Evolutionary conservation across 805 yeast genomes (phyloP).

Genomic region (Ogataea thermomethanolica): DNA sequence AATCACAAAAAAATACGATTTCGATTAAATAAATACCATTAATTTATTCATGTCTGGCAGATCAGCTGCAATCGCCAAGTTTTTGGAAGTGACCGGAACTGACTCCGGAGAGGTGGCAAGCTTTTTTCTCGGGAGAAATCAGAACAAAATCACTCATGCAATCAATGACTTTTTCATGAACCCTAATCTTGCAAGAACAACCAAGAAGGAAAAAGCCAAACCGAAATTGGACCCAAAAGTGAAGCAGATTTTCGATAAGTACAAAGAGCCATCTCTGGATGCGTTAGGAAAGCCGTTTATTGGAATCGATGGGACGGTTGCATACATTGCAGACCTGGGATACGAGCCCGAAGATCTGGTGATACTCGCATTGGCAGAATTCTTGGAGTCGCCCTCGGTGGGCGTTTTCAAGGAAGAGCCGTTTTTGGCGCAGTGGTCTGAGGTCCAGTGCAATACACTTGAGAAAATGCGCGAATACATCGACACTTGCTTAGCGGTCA

Average conservation of each 20-base stretch:
- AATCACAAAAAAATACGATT: background rate
- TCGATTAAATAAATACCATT: background rate
- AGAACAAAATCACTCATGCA: conserved; percentile 20
- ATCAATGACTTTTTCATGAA: conserved; percentile 26
- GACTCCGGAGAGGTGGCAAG: conserved; percentile 34
- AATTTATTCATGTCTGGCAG: conserved; percentile 10
- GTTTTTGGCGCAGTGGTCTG: conserved; percentile 60
- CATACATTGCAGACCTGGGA: conserved; percentile 62
- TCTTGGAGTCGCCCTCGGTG: conserved; percentile 60
- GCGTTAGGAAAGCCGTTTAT: conserved; percentile 38
- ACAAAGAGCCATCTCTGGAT: conserved; percentile 25
- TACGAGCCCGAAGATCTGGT: conserved; percentile 71
- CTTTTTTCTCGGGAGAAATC: conserved; percentile 32
- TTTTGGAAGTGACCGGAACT: conserved; percentile 41
- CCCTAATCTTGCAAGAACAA: conserved; percentile 14
- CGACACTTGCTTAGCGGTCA: conserved; percentile 28
- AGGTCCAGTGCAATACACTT: conserved; percentile 30
- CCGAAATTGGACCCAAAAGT: conserved; percentile 18
- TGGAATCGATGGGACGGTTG: conserved; percentile 75
- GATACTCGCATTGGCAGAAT: conserved; percentile 67
- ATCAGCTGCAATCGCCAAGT: conserved; percentile 28
- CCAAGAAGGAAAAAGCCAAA: conserved; percentile 5
- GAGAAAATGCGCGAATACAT: conserved; percentile 46
- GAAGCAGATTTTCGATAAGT: conserved; percentile 33
- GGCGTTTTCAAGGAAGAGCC: conserved; percentile 53